These are phyloP conservation scores for Quercus glauca DNA, from an alignment of 306 rosid genomes.

Conservation along the genomic window DNA sequence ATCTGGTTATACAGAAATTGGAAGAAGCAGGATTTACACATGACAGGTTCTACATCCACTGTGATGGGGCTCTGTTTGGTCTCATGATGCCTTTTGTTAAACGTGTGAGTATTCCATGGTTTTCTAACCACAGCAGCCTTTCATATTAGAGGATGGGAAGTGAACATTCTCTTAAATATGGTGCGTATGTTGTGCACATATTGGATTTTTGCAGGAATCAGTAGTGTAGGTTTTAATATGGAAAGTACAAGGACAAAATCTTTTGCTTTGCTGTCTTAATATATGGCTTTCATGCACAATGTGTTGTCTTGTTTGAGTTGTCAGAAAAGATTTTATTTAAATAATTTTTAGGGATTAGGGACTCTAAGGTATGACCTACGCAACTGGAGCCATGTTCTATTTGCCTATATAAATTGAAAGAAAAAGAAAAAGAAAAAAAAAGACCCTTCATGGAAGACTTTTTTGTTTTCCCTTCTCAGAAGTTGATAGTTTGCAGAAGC, in stretches of 20 bases:
- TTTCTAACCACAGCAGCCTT: neutral
- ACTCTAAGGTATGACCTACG: constrained; percentile 12
- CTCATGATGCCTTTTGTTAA: constrained; percentile 70
- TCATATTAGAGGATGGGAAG: neutral
- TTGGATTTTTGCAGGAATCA: neutral
- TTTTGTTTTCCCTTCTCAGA: no score
- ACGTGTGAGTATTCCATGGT: constrained; percentile 29
- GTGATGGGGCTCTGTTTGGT: constrained; percentile 62
- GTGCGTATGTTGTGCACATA: neutral
- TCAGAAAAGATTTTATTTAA: neutral
- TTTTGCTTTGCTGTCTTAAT: constrained; percentile 1
- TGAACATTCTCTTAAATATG: neutral
- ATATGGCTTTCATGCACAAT: constrained; percentile 2
- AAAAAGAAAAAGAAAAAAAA: no score
- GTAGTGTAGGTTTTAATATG: neutral
- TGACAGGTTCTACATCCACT: constrained; percentile 51
- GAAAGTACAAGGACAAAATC: neutral
- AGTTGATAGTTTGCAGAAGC: no score
- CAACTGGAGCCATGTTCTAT: neutral
- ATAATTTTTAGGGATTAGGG: neutral
- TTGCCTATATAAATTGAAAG: neutral
- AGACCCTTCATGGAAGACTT: no score
- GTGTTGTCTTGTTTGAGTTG: constrained; percentile 11
- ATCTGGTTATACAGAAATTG: constrained; percentile 46
- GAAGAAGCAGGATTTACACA: constrained; percentile 55